Evolutionary conservation across 225 moss, liverwort and hornwort genomes (phyloP).

Genomic region (Straminergon stramineum): DNA sequence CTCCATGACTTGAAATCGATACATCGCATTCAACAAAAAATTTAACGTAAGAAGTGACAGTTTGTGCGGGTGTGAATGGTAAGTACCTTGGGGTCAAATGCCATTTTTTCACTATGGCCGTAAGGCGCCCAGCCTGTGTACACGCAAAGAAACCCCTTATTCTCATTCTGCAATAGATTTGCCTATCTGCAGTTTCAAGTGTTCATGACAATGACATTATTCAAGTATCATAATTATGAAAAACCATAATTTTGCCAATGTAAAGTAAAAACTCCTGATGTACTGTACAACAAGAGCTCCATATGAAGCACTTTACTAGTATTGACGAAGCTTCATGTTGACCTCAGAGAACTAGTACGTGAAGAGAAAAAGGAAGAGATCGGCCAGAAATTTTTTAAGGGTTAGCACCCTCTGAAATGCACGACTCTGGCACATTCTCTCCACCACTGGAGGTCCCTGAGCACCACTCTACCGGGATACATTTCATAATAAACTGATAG

Average conservation of each 20-base stretch:
- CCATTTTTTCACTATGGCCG: background rate
- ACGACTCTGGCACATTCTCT: background rate
- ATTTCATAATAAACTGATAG: background rate
- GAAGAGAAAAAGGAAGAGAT: background rate
- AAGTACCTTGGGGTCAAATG: conserved; percentile 3
- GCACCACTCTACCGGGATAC: background rate
- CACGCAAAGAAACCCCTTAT: conserved; percentile 9
- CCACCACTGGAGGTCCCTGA: background rate
- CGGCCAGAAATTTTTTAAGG: too few relatives aligned
- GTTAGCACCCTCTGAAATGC: background rate
- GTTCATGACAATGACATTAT: conserved; percentile 4
- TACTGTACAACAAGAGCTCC: background rate
- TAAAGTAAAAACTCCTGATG: background rate
- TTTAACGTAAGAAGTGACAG: background rate
- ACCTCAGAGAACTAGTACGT: background rate
- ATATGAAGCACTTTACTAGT: background rate
- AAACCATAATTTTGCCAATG: background rate
- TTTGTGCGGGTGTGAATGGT: background rate
- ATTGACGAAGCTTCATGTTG: background rate
- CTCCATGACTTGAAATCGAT: background rate
- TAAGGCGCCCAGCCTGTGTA: conserved; percentile 9
- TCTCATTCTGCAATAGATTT: conserved; percentile 3
- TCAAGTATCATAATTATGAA: background rate
- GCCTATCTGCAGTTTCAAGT: conserved; percentile 7
- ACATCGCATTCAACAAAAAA: background rate